Evolutionary conservation across 1,284 basidiomycete genomes (phyloP).

Genomic region (Wolfiporia cocos): DNA sequence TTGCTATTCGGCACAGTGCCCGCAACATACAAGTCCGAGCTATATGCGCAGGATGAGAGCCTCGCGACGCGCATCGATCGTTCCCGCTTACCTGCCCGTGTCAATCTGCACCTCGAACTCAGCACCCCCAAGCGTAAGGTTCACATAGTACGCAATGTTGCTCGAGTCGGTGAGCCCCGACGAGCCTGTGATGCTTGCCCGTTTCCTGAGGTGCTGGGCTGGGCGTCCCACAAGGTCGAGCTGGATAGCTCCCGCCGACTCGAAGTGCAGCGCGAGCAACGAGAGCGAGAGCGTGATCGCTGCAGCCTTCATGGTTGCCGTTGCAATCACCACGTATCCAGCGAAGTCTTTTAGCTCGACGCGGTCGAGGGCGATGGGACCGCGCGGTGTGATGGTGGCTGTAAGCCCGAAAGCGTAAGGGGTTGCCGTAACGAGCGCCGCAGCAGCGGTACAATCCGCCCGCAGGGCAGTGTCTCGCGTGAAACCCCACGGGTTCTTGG

Average conservation of each 20-base stretch:
- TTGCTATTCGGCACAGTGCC: conserved; percentile 35
- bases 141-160: conserved; percentile 42
- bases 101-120: conserved; percentile 48
- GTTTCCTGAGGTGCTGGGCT: conserved; percentile 8
- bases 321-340: background rate
- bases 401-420: conserved; percentile 15
- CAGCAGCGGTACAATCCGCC: too few relatives aligned
- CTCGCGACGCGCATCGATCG: background rate
- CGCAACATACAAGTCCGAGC: conserved; percentile 55
- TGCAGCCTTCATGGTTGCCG: conserved; percentile 15
- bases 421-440: conserved; percentile 15
- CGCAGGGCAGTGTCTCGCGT: too few relatives aligned
- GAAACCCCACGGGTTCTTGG: too few relatives aligned
- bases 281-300: conserved; percentile 15
- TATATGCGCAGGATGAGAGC: conserved; percentile 14
- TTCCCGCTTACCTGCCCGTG: conserved; percentile 49
- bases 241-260: conserved; percentile 18
- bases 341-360: background rate
- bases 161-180: conserved; percentile 12
- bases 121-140: conserved; percentile 42
- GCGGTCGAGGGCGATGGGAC: too few relatives aligned
- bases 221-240: conserved; percentile 15
- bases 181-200: conserved; percentile 13
- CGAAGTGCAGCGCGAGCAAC: conserved; percentile 12
- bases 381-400: too few relatives aligned